Base-by-base conservation (phyloP, 2,329 filamentous ascomycete genomes). In the Epicoccum nigrum region DNA sequence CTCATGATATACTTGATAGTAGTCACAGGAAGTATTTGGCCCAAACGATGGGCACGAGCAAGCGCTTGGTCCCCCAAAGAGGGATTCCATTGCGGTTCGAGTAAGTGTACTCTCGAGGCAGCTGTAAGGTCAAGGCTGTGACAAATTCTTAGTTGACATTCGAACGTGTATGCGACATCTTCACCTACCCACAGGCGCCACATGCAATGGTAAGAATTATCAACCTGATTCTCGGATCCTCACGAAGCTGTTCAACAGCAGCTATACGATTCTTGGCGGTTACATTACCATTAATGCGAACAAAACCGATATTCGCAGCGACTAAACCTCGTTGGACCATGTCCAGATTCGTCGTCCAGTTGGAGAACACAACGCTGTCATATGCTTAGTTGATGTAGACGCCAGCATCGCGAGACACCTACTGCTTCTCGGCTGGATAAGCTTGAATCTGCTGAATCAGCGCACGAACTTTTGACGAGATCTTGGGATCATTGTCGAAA, bases 11-110 rank as follows among this genome's bases (percentile, higher is more conserved):
- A 74, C 1, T 74, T 69, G 1, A 77, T 54, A 0, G 70, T 77
- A 0, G 69, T 76, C 1, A 79, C 64, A 4, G 54, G 34, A 16
- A 27, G 51, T 9, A 30, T 61, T 28, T 66, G 63, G 1, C 64
- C 62, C 12, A 66, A 52, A 0, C 63, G 54, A 19, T 67, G 64
- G 3, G 60, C 55, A 9, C 59, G 64, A 1, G 74, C 73, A 0
- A 79, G 57, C 0, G 76, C 76, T 54, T 79, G 76, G 4, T 78
- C 76, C 54, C 79, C 75, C 0, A 77, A 39, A 0, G 73, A 75
- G 1, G 75, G 76, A 15, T 78, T 80, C 63, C 77, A 75, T n/a
- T 81, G 79, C 0, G 80, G 79, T 44, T 83, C 80, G 68, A 82
- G 75, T 0, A 82, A 69, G 38, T 80, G 80, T 0, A 75, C 78